A percentile compares a stretch with the other conserved stretches of the same genome.
Conservation (phyloP, 2,329 filamentous ascomycete genomes). For the Penicillium hordei region DNA sequence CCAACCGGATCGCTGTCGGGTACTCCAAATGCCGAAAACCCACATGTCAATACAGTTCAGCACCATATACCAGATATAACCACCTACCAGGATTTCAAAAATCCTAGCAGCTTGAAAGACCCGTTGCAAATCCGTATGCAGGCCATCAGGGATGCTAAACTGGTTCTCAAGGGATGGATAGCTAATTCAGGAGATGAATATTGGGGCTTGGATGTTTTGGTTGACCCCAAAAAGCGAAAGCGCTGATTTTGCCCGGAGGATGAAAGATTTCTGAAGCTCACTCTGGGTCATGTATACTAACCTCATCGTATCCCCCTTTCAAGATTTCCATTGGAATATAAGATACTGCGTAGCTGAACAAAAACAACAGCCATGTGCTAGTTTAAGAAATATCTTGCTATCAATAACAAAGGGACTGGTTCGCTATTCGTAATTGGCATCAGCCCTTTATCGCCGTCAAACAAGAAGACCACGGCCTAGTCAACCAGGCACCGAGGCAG, state of each 20-base stretch:
- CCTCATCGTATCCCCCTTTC: no score
- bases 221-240: slow-evolving; percentile 33
- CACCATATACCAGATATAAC: slow-evolving; percentile 8
- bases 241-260: slow-evolving; percentile 11
- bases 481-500: background rate
- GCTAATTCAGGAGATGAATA: slow-evolving; percentile 40
- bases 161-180: slow-evolving; percentile 38
- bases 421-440: background rate
- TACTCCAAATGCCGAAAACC: background rate
- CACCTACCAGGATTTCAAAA: slow-evolving; percentile 38
- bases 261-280: background rate
- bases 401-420: background rate
- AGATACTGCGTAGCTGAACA: background rate
- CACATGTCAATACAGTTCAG: background rate
- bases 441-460: background rate
- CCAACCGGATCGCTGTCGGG: no score
- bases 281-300: background rate
- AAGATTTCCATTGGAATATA: background rate
- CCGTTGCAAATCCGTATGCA: slow-evolving; percentile 22
- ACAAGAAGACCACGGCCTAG: background rate
- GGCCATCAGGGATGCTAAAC: slow-evolving; percentile 35
- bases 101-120: background rate
- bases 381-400: background rate
- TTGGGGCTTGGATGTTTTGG: slow-evolving; percentile 38
- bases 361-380: background rate